These are phyloP conservation scores for Gnomoniopsis sp. DNA, from an alignment of 2,329 filamentous ascomycete species.

Conservation along the genomic window DNA sequence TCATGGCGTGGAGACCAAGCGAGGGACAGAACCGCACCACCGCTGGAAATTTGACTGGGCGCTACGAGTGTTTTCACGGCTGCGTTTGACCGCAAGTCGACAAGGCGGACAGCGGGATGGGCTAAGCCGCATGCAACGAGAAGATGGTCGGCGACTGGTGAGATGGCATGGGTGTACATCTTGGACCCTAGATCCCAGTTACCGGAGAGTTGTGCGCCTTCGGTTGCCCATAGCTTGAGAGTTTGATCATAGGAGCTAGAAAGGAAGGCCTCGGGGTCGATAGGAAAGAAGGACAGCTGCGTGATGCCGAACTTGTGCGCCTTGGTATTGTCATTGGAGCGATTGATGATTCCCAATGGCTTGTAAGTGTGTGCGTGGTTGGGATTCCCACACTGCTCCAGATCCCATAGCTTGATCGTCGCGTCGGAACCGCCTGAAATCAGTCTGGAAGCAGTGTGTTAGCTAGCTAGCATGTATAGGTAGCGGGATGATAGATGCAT, in stretches of 20 bases:
- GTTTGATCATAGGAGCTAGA: conserved; percentile 76
- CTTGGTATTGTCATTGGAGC: conserved; percentile 29
- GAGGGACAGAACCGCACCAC: conserved; percentile 63
- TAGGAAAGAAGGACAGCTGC: conserved; percentile 73
- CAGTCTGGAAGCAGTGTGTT: conserved; percentile 47
- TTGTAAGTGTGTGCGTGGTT: conserved; percentile 46
- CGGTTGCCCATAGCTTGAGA: conserved; percentile 71
- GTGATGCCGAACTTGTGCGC: conserved; percentile 70
- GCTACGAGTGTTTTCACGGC: conserved; percentile 69
- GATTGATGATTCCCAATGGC: conserved; percentile 49
- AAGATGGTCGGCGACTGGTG: conserved; percentile 67
- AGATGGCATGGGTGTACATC: conserved; percentile 75
- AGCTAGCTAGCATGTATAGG: conserved; percentile 3
- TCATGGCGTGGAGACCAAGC: conserved; percentile 81
- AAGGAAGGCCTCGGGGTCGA: conserved; percentile 72
- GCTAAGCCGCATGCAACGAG: conserved; percentile 88
- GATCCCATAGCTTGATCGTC: conserved; percentile 81
- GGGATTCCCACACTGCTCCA: conserved; percentile 57
- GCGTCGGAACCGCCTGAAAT: conserved; percentile 84
- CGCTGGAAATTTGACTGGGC: conserved; percentile 41
- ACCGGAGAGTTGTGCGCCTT: conserved; percentile 57
- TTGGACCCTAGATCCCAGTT: conserved; percentile 66
- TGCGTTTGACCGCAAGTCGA: conserved; percentile 81
- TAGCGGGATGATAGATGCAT: background rate
- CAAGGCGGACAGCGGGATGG: conserved; percentile 75